Evolutionary conservation across 257 asterid genomes (phyloP).

Genomic region (Leonotis leonurus): DNA sequence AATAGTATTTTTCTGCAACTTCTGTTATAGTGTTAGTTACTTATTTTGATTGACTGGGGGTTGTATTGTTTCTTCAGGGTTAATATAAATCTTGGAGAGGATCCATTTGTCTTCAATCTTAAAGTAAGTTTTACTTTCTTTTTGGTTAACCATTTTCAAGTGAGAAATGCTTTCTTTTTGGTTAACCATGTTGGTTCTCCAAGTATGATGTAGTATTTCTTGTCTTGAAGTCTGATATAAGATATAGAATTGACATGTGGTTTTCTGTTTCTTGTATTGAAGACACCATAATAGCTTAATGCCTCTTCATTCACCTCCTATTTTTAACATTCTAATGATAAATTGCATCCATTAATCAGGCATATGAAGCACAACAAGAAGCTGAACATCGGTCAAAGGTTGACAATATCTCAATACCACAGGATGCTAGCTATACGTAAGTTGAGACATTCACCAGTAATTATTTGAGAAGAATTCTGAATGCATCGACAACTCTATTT

Average conservation of each 20-base stretch:
- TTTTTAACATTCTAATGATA: neutral
- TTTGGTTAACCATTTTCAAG: neutral
- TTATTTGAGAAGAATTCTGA: neutral
- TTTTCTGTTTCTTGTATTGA: neutral
- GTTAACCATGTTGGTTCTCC: too few relatives aligned
- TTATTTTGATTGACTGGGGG: slow-evolving; percentile 21
- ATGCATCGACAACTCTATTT: neutral
- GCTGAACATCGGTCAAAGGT: slow-evolving; percentile 55
- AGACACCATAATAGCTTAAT: neutral
- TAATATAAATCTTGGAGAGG: slow-evolving; percentile 77
- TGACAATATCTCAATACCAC: slow-evolving; percentile 58
- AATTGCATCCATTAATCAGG: slow-evolving; percentile 37
- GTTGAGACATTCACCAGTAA: slow-evolving; percentile 15
- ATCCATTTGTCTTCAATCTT: slow-evolving; percentile 68
- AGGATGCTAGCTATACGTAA: slow-evolving; percentile 78
- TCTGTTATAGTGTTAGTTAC: slow-evolving; percentile 6
- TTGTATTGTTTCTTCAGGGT: slow-evolving; percentile 57
- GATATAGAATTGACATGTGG: neutral
- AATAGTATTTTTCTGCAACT: slow-evolving; percentile 7
- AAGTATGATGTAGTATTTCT: too few relatives aligned
- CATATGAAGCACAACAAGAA: slow-evolving; percentile 78
- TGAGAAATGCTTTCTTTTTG: slow-evolving; percentile 1
- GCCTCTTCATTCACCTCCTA: neutral
- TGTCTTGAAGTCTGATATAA: neutral
- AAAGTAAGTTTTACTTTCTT: slow-evolving; percentile 43